Percentiles rank a stretch among this genome's conserved stretches.
Evolutionary conservation across 805 yeast species (phyloP).

Genomic region (Candida maris): DNA sequence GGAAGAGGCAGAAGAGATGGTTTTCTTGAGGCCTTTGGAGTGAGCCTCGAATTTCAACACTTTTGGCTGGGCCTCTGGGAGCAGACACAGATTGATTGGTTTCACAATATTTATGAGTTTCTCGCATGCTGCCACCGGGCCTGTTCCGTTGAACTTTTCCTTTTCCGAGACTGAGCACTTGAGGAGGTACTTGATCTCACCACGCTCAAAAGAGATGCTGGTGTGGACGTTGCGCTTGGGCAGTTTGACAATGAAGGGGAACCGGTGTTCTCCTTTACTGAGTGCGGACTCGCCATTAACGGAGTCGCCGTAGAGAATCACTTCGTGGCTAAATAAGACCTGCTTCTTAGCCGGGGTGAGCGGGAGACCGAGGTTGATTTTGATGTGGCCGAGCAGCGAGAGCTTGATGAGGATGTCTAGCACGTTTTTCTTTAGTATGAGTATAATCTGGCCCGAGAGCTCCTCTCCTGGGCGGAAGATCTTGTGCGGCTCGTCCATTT

Average conservation of each 20-base stretch:
- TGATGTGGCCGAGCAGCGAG: slow-evolving; percentile 54
- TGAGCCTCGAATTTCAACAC: slow-evolving; percentile 55
- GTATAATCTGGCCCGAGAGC: slow-evolving; percentile 58
- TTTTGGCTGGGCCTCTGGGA: slow-evolving; percentile 67
- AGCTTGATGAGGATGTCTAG: slow-evolving; percentile 52
- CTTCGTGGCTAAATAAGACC: slow-evolving; percentile 54
- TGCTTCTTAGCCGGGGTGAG: slow-evolving; percentile 48
- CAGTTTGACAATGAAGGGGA: slow-evolving; percentile 80
- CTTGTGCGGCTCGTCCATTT: slow-evolving; percentile 70
- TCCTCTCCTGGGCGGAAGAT: slow-evolving; percentile 79
- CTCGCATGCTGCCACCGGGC: slow-evolving; percentile 45
- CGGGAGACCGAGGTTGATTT: slow-evolving; percentile 50
- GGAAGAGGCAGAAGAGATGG: slow-evolving; percentile 40
- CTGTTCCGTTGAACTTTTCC: slow-evolving; percentile 22
- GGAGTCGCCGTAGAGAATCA: slow-evolving; percentile 51
- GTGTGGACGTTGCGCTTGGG: slow-evolving; percentile 72
- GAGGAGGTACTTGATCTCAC: slow-evolving; percentile 68
- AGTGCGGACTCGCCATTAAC: slow-evolving; percentile 30
- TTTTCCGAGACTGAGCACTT: slow-evolving; percentile 29
- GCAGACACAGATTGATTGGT: slow-evolving; percentile 68
- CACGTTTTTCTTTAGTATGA: slow-evolving; percentile 53
- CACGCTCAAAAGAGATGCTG: slow-evolving; percentile 78
- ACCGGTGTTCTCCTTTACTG: slow-evolving; percentile 81
- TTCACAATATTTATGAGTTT: slow-evolving; percentile 56
- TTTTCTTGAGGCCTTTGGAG: slow-evolving; percentile 34